Conservation (phyloP, 768 basidiomycete genomes). For the Mycena vulgaris region DNA sequence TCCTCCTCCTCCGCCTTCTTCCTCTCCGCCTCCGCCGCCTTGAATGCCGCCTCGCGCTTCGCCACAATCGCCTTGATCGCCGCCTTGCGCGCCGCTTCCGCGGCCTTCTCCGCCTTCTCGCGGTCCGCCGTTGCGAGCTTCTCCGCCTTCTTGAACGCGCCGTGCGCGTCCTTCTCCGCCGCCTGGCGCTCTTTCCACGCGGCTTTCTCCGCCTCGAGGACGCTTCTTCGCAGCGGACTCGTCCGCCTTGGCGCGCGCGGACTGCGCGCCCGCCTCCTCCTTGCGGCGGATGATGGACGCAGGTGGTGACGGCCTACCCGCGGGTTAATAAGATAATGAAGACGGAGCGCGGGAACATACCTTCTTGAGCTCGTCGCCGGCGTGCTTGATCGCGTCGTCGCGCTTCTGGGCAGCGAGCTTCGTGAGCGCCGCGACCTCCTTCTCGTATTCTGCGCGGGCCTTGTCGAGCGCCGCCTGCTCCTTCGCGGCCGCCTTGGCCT, state of each 20-base stretch:
- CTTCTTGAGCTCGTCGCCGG: slow-evolving; percentile 26
- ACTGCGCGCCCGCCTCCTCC: slow-evolving; percentile 22
- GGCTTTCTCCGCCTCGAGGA: slow-evolving; percentile 21
- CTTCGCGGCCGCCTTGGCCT: slow-evolving; percentile 27
- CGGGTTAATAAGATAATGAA: not conserved
- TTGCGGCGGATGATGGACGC: slow-evolving; percentile 32
- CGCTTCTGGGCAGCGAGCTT: slow-evolving; percentile 32
- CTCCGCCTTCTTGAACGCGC: slow-evolving; percentile 18
- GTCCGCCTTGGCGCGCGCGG: slow-evolving; percentile 27
- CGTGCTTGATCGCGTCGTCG: slow-evolving; percentile 30
- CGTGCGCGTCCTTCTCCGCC: slow-evolving; percentile 18
- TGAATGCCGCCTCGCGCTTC: slow-evolving; percentile 3
- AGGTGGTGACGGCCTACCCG: slow-evolving; percentile 24
- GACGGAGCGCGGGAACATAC: not conserved
- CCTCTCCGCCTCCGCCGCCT: slow-evolving; percentile 4
- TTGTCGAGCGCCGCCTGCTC: slow-evolving; percentile 21
- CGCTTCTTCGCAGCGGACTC: slow-evolving; percentile 18
- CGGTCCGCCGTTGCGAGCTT: slow-evolving; percentile 15
- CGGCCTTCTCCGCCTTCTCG: slow-evolving; percentile 25
- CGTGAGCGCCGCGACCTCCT: slow-evolving; percentile 26
- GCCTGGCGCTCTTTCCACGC: slow-evolving; percentile 31
- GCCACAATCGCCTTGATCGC: slow-evolving; percentile 14
- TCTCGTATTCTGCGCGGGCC: slow-evolving; percentile 29
- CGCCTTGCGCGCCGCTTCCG: slow-evolving; percentile 14
- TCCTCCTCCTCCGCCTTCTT: not conserved